Conservation (phyloP, 78 protist species). For the Speleostelium caveatum region DNA sequence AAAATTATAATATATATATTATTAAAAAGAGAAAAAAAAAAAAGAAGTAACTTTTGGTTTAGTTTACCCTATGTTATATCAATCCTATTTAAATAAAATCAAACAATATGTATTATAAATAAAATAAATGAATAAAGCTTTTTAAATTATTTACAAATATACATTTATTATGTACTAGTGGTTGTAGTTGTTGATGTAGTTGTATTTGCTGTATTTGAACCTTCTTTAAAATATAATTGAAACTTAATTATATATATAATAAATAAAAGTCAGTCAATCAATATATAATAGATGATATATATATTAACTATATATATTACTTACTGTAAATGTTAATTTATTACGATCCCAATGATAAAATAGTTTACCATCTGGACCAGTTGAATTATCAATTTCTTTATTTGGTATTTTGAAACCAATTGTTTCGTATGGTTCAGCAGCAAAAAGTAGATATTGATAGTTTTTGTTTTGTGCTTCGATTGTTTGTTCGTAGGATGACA, state of each 20-base stretch:
- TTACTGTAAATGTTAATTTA: constrained; percentile 51
- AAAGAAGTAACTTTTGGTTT: too few relatives aligned
- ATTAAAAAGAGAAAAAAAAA: too few relatives aligned
- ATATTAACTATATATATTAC: background rate
- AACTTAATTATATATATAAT: background rate
- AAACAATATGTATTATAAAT: too few relatives aligned
- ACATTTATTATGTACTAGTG: too few relatives aligned
- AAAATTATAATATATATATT: too few relatives aligned
- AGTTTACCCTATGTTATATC: too few relatives aligned
- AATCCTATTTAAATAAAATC: background rate
- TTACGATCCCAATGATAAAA: constrained; percentile 78
- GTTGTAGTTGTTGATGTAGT: constrained; percentile 3
- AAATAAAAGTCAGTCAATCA: background rate
- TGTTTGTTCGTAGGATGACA: constrained; percentile 98
- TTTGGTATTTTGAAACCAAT: constrained; percentile 97
- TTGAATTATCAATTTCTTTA: constrained; percentile 73
- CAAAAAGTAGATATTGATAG: constrained; percentile 95
- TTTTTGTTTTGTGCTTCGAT: constrained; percentile 88
- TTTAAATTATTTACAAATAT: too few relatives aligned
- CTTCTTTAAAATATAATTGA: constrained; percentile 39
- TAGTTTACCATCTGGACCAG: constrained; percentile 78
- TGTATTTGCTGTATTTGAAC: background rate
- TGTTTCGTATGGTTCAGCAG: constrained; percentile 99
- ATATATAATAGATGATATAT: background rate
- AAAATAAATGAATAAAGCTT: too few relatives aligned